Evolutionary conservation across 2,329 filamentous ascomycete genomes (phyloP).

Genomic region (Pseudogymnoascus sp.): DNA sequence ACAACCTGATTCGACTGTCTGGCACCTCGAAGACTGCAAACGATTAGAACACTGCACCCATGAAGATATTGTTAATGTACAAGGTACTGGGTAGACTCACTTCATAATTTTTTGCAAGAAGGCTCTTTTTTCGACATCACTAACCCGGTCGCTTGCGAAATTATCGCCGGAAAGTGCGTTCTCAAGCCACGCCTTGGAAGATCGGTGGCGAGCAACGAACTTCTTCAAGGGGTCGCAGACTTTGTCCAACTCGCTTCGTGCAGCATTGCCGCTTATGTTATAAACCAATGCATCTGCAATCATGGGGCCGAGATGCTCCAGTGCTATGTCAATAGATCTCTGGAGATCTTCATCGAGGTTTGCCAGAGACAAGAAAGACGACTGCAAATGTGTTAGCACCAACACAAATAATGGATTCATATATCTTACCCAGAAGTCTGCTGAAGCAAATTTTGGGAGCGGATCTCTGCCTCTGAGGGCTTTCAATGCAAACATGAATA

Average conservation of each 20-base stretch:
- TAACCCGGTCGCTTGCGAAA: constrained; percentile 50
- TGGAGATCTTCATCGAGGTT: constrained; percentile 36
- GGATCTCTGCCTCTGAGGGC: constrained; percentile 65
- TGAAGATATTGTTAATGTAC: constrained; percentile 2
- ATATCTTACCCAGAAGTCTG: constrained; percentile 63
- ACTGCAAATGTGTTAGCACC: constrained; percentile 31
- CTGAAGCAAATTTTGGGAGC: constrained; percentile 65
- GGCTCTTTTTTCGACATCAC: constrained; percentile 49
- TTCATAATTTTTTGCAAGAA: constrained; percentile 61
- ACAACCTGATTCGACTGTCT: constrained; percentile 59
- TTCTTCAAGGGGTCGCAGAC: constrained; percentile 65
- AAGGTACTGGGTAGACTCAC: constrained; percentile 33
- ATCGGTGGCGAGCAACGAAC: constrained; percentile 49
- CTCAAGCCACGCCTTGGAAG: constrained; percentile 56
- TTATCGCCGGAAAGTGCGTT: constrained; percentile 45
- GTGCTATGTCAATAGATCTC: constrained; percentile 40
- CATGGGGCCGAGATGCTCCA: constrained; percentile 53
- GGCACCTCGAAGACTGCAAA: constrained; percentile 51
- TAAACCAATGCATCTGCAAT: constrained; percentile 53
- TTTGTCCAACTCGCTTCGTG: constrained; percentile 65
- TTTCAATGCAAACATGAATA: constrained; percentile 65
- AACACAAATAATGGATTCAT: not conserved
- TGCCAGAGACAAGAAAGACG: constrained; percentile 39
- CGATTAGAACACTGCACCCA: not conserved
- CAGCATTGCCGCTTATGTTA: constrained; percentile 61